These are phyloP conservation scores for Cyclotella cryptica DNA, from an alignment of 108 stramenopile species.

Conservation along the genomic window DNA sequence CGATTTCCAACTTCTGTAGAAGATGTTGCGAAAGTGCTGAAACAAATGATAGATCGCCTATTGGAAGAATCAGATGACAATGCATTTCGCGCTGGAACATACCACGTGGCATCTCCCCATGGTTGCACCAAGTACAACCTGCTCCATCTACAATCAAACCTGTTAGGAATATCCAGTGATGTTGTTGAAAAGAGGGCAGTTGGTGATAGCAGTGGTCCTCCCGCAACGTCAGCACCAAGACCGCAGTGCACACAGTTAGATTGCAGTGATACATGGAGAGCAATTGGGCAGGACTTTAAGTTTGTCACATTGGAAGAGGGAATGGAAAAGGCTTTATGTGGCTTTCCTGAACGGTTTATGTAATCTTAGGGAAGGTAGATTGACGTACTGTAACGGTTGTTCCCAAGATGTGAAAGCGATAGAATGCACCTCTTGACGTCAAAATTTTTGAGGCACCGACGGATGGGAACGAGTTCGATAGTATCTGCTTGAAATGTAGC, in stretches of 20 bases:
- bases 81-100: constrained; percentile 21
- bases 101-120: constrained; percentile 39
- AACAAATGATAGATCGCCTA: constrained; percentile 34
- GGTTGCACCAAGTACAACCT: constrained; percentile 35
- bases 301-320: constrained; percentile 42
- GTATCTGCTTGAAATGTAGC: too few species aligned
- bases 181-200: constrained; percentile 15
- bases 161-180: constrained; percentile 20
- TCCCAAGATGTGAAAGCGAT: too few species aligned
- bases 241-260: constrained; percentile 48
- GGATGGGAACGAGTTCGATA: too few species aligned
- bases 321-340: constrained; percentile 27
- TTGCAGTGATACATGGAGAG: constrained; percentile 34
- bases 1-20: constrained; percentile 43
- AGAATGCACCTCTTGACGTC: too few species aligned
- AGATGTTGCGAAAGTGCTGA: constrained; percentile 32
- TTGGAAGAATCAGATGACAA: background rate
- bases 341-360: constrained; percentile 40
- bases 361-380: background rate
- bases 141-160: constrained; percentile 29
- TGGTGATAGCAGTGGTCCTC: constrained; percentile 20
- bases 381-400: too few species aligned
- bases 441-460: too few species aligned
- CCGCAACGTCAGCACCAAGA: constrained; percentile 32
- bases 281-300: constrained; percentile 18